Evolutionary conservation across 2,329 filamentous ascomycete species (phyloP).

Genomic region (Xylaria sp.): DNA sequence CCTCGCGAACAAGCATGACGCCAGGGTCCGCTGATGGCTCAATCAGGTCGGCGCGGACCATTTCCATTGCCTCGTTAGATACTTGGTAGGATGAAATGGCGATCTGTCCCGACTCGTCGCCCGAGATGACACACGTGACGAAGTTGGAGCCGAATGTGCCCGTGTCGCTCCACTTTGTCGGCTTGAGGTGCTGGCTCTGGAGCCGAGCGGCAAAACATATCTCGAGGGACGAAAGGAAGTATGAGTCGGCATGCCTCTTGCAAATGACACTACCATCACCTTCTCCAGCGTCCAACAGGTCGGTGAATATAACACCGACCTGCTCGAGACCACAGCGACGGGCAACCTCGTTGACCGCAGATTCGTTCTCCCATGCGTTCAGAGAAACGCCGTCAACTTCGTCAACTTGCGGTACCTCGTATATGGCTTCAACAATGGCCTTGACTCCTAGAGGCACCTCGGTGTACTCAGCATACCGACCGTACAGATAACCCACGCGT

Average conservation of each 20-base stretch:
- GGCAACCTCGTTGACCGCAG: conserved; percentile 74
- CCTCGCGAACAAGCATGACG: conserved; percentile 89
- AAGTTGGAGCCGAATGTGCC: conserved; percentile 94
- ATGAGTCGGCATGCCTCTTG: conserved; percentile 93
- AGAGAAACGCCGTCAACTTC: conserved; percentile 85
- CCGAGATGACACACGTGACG: conserved; percentile 92
- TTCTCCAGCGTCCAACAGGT: conserved; percentile 74
- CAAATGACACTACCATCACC: conserved; percentile 85
- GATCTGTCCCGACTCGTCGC: conserved; percentile 84
- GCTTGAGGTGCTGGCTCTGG: conserved; percentile 81
- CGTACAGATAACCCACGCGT: conserved; percentile 84
- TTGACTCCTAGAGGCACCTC: conserved; percentile 93
- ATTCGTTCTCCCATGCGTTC: conserved; percentile 78
- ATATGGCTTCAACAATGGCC: conserved; percentile 93
- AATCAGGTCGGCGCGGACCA: conserved; percentile 91
- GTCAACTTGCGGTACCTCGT: conserved; percentile 86
- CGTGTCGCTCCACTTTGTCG: conserved; percentile 95
- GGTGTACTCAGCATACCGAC: conserved; percentile 81
- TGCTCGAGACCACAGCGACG: conserved; percentile 78
- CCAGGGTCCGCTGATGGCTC: conserved; percentile 90
- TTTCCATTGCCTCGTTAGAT: conserved; percentile 92
- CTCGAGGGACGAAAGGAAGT: conserved; percentile 88
- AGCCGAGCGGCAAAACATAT: conserved; percentile 82
- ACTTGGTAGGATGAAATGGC: conserved; percentile 88
- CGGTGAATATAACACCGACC: conserved; percentile 91